Conservation (phyloP, 1,284 basidiomycete species). For the Pyrrhoderma lamaoense region DNA sequence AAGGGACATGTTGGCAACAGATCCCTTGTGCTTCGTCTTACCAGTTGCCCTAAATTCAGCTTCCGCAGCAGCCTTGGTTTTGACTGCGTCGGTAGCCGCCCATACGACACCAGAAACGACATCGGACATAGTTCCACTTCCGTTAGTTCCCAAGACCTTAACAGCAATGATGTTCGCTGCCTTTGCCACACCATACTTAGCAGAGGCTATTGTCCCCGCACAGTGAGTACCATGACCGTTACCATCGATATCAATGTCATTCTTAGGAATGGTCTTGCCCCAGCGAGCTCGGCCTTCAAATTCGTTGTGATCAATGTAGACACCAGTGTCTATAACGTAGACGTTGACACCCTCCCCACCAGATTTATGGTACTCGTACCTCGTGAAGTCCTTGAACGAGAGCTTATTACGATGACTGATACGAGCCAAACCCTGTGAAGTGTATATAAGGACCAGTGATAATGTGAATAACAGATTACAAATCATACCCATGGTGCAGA, state of each 20-base stretch:
- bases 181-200: constrained; percentile 92
- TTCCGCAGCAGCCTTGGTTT: constrained; percentile 37
- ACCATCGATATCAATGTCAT: constrained; percentile 72
- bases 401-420: constrained; percentile 85
- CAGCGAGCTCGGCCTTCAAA: constrained; percentile 82
- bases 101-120: constrained; percentile 85
- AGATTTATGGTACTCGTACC: constrained; percentile 69
- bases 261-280: constrained; percentile 77
- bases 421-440: constrained; percentile 80
- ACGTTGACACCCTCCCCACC: constrained; percentile 93
- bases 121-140: constrained; percentile 94
- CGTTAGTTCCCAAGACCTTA: constrained; percentile 93
- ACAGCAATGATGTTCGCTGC: constrained; percentile 88
- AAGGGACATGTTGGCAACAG: constrained; percentile 97
- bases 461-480: constrained; percentile 1
- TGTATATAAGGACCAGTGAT: constrained; percentile 8
- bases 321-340: constrained; percentile 79
- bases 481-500: constrained; percentile 84
- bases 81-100: constrained; percentile 62
- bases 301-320: constrained; percentile 82
- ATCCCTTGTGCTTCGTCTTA: constrained; percentile 81
- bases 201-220: constrained; percentile 75
- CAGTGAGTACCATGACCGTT: constrained; percentile 78
- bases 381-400: constrained; percentile 78
- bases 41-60: constrained; percentile 59